Evolutionary conservation across 306 rosid genomes (phyloP), one percentile per base, ranked within the genome.

Genomic region (Vigna hirtella): DNA sequence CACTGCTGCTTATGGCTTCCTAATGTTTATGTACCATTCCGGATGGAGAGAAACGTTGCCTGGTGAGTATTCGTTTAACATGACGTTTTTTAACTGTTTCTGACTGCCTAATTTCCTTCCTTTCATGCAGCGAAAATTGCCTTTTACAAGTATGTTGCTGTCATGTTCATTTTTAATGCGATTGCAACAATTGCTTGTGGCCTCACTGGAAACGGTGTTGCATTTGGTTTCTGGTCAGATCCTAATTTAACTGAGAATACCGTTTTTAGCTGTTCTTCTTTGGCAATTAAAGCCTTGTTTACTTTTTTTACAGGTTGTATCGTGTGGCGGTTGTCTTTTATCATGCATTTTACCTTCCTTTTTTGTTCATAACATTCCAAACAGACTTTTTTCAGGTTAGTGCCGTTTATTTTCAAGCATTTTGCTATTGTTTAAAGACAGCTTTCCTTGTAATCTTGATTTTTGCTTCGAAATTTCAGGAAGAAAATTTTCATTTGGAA

Each of bases 281-380:
- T 67, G 55, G 36, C 36, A 43, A 22, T 55, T 22, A 6, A 45
- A 67, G 18, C 17, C 20, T 22, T 22, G 38, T 45, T 45, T 12
- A 20, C 53, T 13, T 15, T 67, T 45, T 11, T 83, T 53, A 56
- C 89, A 91, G 89, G 93, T 72, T 90, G 55, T 90, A 90, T 72
- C 68, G 84, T 5, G 86, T 88, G 69, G 79, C 90, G 10, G 45
- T 85, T 67, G 84, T 92, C 81, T 81, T 86, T 42, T 90, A 90
- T 75, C 94, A 87, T 45, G 88, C 88, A 53, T 81, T 89, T 53
- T 91, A 91, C 79, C 97, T 89, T 66, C 97, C 94, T 17, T 92
- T 89, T 66, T 40, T 88, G 76, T 86, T 84, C 38, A 70, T 67
- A 56, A 88, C 93, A 43, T 91, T 91, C 76, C 86, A 88, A 28